Conservation (phyloP, 257 asterid genomes). For the Penstemon newberryi region DNA sequence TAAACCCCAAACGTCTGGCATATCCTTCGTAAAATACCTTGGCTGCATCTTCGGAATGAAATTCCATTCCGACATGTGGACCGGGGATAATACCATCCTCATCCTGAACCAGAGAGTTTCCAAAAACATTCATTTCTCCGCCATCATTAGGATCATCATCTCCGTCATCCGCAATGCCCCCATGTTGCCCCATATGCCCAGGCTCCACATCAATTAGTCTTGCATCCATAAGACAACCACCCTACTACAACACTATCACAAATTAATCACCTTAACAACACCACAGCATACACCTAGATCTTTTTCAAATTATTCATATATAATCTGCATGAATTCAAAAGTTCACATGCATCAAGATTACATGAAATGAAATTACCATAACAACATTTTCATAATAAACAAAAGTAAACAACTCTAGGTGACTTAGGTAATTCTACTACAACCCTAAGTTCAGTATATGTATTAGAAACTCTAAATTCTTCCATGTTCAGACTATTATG, state of each 20-base stretch:
- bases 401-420: not conserved
- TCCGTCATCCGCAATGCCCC: constrained; percentile 48
- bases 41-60: constrained; percentile 63
- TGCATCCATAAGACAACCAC: constrained; percentile 43
- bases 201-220: constrained; percentile 47
- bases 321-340: constrained; percentile 34
- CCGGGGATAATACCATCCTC: constrained; percentile 39
- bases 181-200: constrained; percentile 48
- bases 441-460: not conserved
- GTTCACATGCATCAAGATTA: constrained; percentile 15
- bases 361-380: not conserved
- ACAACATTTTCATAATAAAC: not conserved
- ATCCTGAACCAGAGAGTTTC: constrained; percentile 39
- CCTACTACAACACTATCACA: constrained; percentile 28
- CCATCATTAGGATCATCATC: constrained; percentile 49
- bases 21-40: constrained; percentile 63
- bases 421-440: not conserved
- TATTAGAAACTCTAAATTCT: not conserved
- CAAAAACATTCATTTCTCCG: constrained; percentile 42
- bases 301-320: constrained; percentile 23
- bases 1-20: constrained; percentile 64
- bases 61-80: constrained; percentile 77
- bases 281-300: constrained; percentile 22
- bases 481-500: constrained; percentile 17
- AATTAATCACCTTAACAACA: constrained; percentile 18